A percentile compares a stretch with the other conserved stretches of the same genome.
Evolutionary conservation across 805 yeast species (phyloP).

Genomic region (Scheffersomyces spartinae): DNA sequence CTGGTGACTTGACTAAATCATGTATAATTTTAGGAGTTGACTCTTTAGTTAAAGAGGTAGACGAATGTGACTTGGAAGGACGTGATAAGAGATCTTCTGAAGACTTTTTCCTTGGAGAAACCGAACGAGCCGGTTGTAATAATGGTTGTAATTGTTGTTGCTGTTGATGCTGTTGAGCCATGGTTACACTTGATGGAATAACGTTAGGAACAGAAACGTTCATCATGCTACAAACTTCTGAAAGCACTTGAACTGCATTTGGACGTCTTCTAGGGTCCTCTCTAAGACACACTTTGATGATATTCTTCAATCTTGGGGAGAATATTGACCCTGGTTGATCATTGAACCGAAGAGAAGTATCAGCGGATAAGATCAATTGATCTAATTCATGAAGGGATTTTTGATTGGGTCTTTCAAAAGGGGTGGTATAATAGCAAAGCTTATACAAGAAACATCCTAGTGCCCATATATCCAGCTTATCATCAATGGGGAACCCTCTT

Average conservation of each 20-base stretch:
- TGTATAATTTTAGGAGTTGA: no score
- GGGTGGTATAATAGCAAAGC: conserved; percentile 72
- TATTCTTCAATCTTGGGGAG: conserved; percentile 49
- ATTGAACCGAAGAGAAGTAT: conserved; percentile 37
- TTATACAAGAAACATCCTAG: conserved; percentile 69
- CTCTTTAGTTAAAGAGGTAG: no score
- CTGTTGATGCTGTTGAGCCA: conserved; percentile 3
- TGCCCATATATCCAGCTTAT: conserved; percentile 82
- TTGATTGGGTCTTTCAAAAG: conserved; percentile 49
- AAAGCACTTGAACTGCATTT: conserved; percentile 57
- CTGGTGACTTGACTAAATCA: no score
- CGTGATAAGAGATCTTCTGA: no score
- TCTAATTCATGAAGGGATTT: conserved; percentile 33
- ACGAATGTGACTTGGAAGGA: no score
- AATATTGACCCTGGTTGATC: conserved; percentile 41
- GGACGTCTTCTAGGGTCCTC: conserved; percentile 67
- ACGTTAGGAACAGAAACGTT: conserved; percentile 32
- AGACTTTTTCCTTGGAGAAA: neutral
- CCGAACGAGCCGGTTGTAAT: neutral
- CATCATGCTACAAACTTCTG: conserved; percentile 55
- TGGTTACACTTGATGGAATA: conserved; percentile 25
- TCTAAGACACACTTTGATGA: conserved; percentile 48
- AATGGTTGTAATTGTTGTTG: conserved; percentile 1
- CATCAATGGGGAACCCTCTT: conserved; percentile 61
- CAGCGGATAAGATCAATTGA: conserved; percentile 47